Base-by-base conservation (phyloP, 2,329 filamentous ascomycete genomes). In the Colletotrichum truncatum region DNA sequence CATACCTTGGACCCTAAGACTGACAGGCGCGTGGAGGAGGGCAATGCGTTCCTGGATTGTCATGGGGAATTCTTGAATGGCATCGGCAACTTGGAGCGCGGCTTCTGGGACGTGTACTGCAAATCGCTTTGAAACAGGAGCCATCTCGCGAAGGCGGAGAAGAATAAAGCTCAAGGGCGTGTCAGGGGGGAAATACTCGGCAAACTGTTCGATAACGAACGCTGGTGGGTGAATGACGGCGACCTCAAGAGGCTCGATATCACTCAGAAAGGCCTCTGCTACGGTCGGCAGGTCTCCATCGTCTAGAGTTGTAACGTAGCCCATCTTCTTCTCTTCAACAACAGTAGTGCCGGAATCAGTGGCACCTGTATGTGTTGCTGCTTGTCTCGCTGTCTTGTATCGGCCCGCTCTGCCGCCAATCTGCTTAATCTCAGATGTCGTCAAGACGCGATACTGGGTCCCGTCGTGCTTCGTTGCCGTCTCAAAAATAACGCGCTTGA, bases 351-450 rank as follows among this genome's bases (percentile, higher is more conserved):
- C 38, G 11, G 16, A 9, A 6, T 69, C 56, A 5, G 55, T 26
- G 18, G 49, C 23, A 61, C 34, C 4, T 67, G 58, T 8, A 69
- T 67, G 66, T 18, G 66, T 61, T 65, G 74, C 62, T 51, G 85
- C 83, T 73, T 91, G 84, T 26, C 84, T 81, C 3, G 93, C 93
- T 26, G 91, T 90, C 61, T 90, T 89, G 77, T 90, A 99, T 46
- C 96, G 90, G 26, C 96, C 96, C 11, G 96, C 96, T 69, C 96
- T 89, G 16, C 96, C 96, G 52, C 90, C 96, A 73, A 99, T 99
- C 75, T 99, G 96, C 77, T 97, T 98, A 72, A 98, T 85, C 70
- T 98, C 93, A 0, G 94, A 91, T 3, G 91, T 83, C 1, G 85
- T 81, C 23, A 99, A 82, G 4, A 83, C 78, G 14, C 87, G 82